A percentile compares a stretch with the other conserved stretches of the same genome.
These are phyloP conservation scores for Ammopiptanthus mongolicus DNA, from an alignment of 306 rosid species.

Conservation along the genomic window DNA sequence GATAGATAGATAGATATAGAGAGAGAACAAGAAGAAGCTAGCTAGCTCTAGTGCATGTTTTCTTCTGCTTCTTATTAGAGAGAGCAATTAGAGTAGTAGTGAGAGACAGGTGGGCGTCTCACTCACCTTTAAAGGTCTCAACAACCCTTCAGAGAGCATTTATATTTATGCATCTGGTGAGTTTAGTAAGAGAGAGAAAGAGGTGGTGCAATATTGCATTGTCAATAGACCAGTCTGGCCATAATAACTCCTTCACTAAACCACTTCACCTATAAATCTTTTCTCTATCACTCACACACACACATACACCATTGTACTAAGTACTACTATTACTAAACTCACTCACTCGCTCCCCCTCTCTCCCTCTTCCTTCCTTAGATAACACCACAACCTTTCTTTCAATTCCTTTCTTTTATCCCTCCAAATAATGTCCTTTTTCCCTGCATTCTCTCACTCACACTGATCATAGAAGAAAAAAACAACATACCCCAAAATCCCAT, in stretches of 20 bases:
- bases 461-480: neutral
- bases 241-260: conserved; percentile 38
- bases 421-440: neutral
- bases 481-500: neutral
- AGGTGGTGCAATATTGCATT: neutral
- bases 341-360: neutral
- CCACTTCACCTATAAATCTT: conserved; percentile 4
- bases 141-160: conserved; percentile 45
- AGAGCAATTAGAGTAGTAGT: neutral
- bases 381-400: neutral
- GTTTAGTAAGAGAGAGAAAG: conserved; percentile 14
- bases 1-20: neutral
- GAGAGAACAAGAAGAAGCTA: neutral
- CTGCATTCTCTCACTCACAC: neutral
- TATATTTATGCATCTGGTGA: conserved; percentile 24
- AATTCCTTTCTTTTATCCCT: neutral
- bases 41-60: conserved; percentile 4
- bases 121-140: conserved; percentile 30
- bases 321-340: neutral
- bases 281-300: conserved; percentile 19
- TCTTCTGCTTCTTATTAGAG: too few species aligned
- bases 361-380: too few species aligned
- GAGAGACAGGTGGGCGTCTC: conserved; percentile 14
- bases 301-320: conserved; percentile 24
- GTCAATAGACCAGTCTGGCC: conserved; percentile 45